These are phyloP conservation scores for Dinochytrium kinnereticum DNA, from an alignment of 371 early-diverging fungal genomes.

Conservation along the genomic window DNA sequence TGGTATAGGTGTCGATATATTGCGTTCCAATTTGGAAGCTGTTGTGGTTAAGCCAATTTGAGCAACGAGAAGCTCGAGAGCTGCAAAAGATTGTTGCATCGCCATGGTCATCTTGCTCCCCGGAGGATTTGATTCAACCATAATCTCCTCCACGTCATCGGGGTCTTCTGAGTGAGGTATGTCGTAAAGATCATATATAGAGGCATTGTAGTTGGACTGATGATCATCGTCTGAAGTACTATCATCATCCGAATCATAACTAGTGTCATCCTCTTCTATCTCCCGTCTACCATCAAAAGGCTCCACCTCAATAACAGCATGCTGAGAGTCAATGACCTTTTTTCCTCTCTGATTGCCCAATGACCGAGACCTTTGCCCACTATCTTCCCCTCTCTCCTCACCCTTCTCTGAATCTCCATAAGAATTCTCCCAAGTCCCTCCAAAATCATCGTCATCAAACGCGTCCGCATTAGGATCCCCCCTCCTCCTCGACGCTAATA, in stretches of 20 bases:
- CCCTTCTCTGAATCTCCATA: background rate
- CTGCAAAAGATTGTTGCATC: background rate
- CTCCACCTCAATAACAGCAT: background rate
- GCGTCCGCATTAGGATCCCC: too few relatives aligned
- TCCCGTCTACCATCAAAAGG: background rate
- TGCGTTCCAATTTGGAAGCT: background rate
- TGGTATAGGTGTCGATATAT: background rate
- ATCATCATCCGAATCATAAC: background rate
- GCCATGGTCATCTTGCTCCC: background rate
- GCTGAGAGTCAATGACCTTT: background rate
- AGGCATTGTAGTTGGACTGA: background rate
- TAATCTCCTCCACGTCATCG: background rate
- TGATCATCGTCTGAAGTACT: background rate
- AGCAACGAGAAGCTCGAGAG: background rate
- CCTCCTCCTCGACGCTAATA: background rate
- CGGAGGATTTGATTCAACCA: background rate
- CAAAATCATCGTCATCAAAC: background rate
- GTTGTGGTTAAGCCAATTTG: too few relatives aligned
- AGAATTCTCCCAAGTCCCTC: background rate
- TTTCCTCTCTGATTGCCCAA: background rate
- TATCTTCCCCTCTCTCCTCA: background rate
- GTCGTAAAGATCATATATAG: conserved; percentile 3
- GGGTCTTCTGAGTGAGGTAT: background rate
- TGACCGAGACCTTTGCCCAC: too few relatives aligned
- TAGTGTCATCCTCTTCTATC: background rate